These are phyloP conservation scores for Colletotrichum cordylinicola DNA, from an alignment of 2,329 filamentous ascomycete species.

Conservation along the genomic window DNA sequence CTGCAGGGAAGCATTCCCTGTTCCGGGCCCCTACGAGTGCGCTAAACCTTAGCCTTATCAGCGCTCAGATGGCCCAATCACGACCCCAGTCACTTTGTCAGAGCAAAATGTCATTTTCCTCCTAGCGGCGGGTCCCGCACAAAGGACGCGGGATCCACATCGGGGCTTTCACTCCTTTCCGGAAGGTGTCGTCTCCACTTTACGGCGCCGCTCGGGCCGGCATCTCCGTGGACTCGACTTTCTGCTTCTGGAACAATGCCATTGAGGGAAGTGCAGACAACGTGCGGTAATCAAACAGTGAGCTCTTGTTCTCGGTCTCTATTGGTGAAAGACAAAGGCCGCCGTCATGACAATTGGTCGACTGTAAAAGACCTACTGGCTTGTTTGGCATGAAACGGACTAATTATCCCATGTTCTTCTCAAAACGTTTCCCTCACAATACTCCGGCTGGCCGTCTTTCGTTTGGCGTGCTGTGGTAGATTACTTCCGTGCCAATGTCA, in stretches of 20 bases:
- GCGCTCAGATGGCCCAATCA: slow-evolving; percentile 7
- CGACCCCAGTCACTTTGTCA: slow-evolving; percentile 11
- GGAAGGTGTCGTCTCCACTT: background rate
- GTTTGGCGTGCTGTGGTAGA: too few relatives aligned
- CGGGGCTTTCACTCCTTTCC: background rate
- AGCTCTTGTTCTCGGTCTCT: rapidly evolving
- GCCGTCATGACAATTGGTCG: background rate
- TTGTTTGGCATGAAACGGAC: background rate
- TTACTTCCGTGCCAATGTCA: too few relatives aligned
- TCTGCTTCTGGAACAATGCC: background rate
- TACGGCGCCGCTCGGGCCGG: background rate
- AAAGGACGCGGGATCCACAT: background rate
- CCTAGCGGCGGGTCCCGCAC: background rate
- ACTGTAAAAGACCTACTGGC: rapidly evolving
- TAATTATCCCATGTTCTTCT: background rate
- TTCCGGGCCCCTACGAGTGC: background rate
- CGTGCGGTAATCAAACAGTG: background rate
- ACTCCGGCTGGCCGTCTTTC: too few relatives aligned
- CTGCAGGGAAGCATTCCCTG: background rate
- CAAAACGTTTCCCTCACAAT: background rate
- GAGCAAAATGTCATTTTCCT: slow-evolving; percentile 16
- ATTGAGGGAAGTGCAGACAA: background rate
- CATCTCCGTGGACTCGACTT: background rate
- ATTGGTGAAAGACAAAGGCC: background rate
- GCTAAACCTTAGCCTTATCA: slow-evolving; percentile 23